phyloP scores from a whole-genome alignment of 2,329 filamentous ascomycete genomes.

The Verticillium zaregamsianum region DNA sequence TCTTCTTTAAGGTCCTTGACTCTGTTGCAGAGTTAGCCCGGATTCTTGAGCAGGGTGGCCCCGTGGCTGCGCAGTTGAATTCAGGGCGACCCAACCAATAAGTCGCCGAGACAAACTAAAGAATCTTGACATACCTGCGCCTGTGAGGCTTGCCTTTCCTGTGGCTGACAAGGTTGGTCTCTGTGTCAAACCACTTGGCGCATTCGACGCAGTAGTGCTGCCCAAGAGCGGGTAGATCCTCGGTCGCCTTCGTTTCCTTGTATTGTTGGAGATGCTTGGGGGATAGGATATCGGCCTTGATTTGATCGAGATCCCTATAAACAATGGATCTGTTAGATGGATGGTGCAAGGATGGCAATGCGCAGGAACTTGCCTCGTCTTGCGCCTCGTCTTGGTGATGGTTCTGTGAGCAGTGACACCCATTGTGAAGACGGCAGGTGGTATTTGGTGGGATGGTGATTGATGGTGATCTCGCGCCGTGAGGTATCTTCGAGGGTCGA shows the following conservation, averaged over 20 bases:
- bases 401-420: slow-evolving; percentile 63
- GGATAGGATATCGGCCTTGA: slow-evolving; percentile 75
- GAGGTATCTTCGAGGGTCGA: background rate
- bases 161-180: slow-evolving; percentile 71
- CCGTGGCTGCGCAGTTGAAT: background rate
- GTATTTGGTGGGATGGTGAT: background rate
- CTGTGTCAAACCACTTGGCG: slow-evolving; percentile 92
- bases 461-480: background rate
- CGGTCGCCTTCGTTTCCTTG: slow-evolving; percentile 71
- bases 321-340: slow-evolving; percentile 30
- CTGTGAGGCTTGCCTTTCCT: slow-evolving; percentile 89
- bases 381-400: slow-evolving; percentile 71
- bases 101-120: background rate
- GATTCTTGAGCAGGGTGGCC: background rate
- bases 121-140: slow-evolving; percentile 58
- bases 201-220: slow-evolving; percentile 87
- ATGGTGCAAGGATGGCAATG: slow-evolving; percentile 25
- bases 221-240: slow-evolving; percentile 86
- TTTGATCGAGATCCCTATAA: slow-evolving; percentile 83
- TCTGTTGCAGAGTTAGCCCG: slow-evolving; percentile 39
- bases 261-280: slow-evolving; percentile 76
- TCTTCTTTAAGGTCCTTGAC: slow-evolving; percentile 78
- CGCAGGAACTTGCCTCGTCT: slow-evolving; percentile 52
- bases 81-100: too few relatives aligned
- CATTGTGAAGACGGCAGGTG: slow-evolving; percentile 44